Conservation (phyloP, 768 basidiomycete genomes). For the Megacollybia marginata region DNA sequence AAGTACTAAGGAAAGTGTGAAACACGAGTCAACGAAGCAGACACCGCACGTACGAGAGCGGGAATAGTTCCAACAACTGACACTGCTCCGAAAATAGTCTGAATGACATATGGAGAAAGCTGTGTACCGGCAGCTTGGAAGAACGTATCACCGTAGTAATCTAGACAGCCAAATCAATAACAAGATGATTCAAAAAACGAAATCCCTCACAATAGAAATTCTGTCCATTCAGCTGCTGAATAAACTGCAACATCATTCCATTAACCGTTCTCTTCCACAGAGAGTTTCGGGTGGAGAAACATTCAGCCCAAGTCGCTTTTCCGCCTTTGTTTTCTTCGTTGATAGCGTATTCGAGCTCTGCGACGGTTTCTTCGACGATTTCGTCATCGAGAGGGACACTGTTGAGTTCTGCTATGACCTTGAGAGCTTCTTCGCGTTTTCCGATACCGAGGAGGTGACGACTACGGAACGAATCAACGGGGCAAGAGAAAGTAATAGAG, state of each 20-base stretch:
- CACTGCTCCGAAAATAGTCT: slow-evolving; percentile 67
- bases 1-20: slow-evolving; percentile 27
- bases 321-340: slow-evolving; percentile 73
- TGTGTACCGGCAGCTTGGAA: slow-evolving; percentile 66
- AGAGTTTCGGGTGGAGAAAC: slow-evolving; percentile 61
- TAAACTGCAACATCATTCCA: slow-evolving; percentile 80
- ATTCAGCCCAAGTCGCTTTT: slow-evolving; percentile 72
- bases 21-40: not conserved
- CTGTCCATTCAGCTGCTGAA: slow-evolving; percentile 76
- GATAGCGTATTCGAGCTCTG: slow-evolving; percentile 61
- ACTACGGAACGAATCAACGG: slow-evolving; percentile 20
- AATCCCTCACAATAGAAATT: slow-evolving; percentile 63
- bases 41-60: slow-evolving; percentile 37
- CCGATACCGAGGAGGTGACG: slow-evolving; percentile 64
- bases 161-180: slow-evolving; percentile 25
- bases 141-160: slow-evolving; percentile 77
- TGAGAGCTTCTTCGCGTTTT: slow-evolving; percentile 44
- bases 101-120: slow-evolving; percentile 68
- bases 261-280: slow-evolving; percentile 71
- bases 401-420: slow-evolving; percentile 62
- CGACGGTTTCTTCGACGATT: slow-evolving; percentile 51
- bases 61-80: slow-evolving; percentile 69
- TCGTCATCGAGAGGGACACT: slow-evolving; percentile 50
- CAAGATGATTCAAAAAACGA: not conserved
- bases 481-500: not conserved